Evolutionary conservation across 1,284 basidiomycete species (phyloP).

Genomic region (Cystobasidium slooffiae): DNA sequence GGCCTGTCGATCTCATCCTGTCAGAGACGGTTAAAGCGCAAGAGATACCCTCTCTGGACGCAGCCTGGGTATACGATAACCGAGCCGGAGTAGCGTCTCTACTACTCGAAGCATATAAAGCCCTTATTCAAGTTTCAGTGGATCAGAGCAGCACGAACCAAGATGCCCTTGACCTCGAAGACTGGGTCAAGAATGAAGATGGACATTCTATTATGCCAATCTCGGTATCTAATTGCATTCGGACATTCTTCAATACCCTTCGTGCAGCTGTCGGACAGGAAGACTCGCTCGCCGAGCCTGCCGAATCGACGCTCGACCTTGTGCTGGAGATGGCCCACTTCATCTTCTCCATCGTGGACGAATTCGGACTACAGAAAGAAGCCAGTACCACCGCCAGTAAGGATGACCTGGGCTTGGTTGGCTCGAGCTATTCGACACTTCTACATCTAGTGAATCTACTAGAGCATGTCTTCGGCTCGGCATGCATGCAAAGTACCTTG

Average conservation of each 20-base stretch:
- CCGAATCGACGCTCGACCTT: not conserved
- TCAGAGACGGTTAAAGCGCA: constrained; percentile 9
- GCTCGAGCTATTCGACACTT: constrained; percentile 6
- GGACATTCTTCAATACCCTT: constrained; percentile 26
- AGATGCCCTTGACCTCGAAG: not conserved
- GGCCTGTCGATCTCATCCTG: not conserved
- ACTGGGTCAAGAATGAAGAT: constrained; percentile 35
- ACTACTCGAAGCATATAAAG: not conserved
- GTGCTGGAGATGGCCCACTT: constrained; percentile 10
- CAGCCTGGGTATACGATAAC: constrained; percentile 14
- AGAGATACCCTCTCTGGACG: constrained; percentile 23
- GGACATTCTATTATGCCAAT: constrained; percentile 28
- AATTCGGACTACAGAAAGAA: not conserved
- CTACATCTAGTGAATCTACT: constrained; percentile 17
- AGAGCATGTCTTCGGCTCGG: constrained; percentile 14
- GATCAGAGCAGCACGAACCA: not conserved
- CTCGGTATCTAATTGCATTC: constrained; percentile 17
- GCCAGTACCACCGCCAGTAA: not conserved
- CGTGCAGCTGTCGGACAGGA: constrained; percentile 11
- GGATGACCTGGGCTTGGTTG: not conserved
- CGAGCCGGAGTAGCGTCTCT: not conserved
- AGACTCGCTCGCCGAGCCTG: constrained; percentile 18
- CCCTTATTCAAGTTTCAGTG: not conserved
- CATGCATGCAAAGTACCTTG: not conserved
- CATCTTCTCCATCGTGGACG: not conserved